A percentile compares a stretch with the other conserved stretches of the same genome.
Conservation (phyloP, 495 filamentous ascomycete genomes). For the Neurospora intermedia region DNA sequence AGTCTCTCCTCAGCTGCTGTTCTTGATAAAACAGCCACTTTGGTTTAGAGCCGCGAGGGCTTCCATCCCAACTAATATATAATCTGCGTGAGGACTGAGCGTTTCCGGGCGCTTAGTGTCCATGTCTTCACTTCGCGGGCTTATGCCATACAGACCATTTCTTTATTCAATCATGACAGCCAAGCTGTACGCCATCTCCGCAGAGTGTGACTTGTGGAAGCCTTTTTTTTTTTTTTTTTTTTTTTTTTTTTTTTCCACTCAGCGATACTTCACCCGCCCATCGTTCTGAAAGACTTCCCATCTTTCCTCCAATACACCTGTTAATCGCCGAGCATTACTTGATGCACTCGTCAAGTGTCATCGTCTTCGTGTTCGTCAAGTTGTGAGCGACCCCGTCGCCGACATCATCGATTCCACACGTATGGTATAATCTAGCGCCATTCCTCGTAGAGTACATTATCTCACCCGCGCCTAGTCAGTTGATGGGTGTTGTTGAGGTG, state of each 20-base stretch:
- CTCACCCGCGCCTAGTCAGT: slow-evolving; percentile 6
- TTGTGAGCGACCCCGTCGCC: slow-evolving; percentile 8
- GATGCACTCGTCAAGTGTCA: slow-evolving; percentile 13
- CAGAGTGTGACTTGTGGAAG: slow-evolving; percentile 8
- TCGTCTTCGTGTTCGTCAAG: slow-evolving; percentile 1
- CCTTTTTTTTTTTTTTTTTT: slow-evolving; percentile 4
- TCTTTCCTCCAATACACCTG: slow-evolving; percentile 10
- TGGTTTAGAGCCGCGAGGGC: neutral
- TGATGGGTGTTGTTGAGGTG: neutral
- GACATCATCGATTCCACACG: slow-evolving; percentile 15
- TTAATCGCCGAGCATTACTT: slow-evolving; percentile 4
- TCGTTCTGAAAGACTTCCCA: slow-evolving; percentile 8
- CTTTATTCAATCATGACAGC: slow-evolving; percentile 1
- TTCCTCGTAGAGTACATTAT: slow-evolving; percentile 3
- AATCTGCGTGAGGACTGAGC: neutral
- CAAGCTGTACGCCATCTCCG: slow-evolving; percentile 10
- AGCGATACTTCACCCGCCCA: neutral
- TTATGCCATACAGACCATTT: neutral
- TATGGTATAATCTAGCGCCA: slow-evolving; percentile 7
- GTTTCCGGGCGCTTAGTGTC: neutral
- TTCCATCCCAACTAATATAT: neutral
- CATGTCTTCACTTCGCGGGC: neutral
- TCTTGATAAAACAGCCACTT: neutral
- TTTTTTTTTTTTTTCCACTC: neutral
- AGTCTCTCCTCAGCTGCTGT: neutral